A percentile compares a stretch with the other conserved stretches of the same genome.
Evolutionary conservation across 176 grass and related monocot genomes (phyloP).

Genomic region (Cenchrus purpureus): DNA sequence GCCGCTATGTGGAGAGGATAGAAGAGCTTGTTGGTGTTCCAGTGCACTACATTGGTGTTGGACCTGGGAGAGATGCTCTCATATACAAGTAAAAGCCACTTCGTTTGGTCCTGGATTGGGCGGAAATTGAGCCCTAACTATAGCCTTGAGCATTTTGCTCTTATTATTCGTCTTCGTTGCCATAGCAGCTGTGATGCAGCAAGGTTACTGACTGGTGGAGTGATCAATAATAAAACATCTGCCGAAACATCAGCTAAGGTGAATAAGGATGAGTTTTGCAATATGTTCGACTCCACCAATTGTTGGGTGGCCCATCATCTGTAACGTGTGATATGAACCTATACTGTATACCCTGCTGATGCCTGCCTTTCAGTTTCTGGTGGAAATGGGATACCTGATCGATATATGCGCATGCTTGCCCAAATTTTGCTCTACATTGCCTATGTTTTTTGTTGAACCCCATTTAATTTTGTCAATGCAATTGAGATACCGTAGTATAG

Average conservation of each 20-base stretch:
- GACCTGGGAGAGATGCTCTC: constrained; percentile 77
- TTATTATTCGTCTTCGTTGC: constrained; percentile 13
- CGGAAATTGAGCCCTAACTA: constrained; percentile 4
- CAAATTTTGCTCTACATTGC: not conserved
- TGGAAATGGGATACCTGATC: not conserved
- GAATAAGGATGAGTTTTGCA: constrained; percentile 39
- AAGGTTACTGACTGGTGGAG: constrained; percentile 39
- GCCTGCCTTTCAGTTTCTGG: not conserved
- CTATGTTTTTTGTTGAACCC: not conserved
- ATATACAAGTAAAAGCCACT: constrained; percentile 67
- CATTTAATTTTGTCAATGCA: not conserved
- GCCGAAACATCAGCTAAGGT: constrained; percentile 18
- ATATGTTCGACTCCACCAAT: constrained; percentile 31
- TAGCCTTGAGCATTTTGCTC: constrained; percentile 31
- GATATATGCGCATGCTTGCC: not conserved
- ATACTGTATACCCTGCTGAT: not conserved
- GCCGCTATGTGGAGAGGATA: constrained; percentile 71
- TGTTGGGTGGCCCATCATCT: constrained; percentile 7
- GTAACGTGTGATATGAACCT: not conserved
- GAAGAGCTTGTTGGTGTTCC: constrained; percentile 78
- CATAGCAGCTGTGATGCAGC: constrained; percentile 17
- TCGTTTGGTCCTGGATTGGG: constrained; percentile 3
- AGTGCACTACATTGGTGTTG: constrained; percentile 81
- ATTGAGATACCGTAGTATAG: not conserved
- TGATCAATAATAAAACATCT: constrained; percentile 49